These are phyloP conservation scores for Mayamaea pseudoterrestris DNA, from an alignment of 108 stramenopile genomes.

Conservation along the genomic window DNA sequence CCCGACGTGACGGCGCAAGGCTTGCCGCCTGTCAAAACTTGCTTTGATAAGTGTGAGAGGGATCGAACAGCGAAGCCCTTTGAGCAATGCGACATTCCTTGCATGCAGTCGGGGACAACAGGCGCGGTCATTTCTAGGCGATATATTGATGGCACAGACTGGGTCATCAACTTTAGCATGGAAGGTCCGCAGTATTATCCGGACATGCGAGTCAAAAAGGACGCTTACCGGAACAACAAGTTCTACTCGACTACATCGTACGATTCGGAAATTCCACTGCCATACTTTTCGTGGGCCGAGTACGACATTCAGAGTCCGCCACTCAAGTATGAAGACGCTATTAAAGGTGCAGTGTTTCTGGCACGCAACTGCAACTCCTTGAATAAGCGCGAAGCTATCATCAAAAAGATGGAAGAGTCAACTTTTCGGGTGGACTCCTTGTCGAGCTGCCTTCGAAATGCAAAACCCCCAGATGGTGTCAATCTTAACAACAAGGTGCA, in stretches of 20 bases:
- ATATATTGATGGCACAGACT: conserved; percentile 22
- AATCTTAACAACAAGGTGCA: conserved; percentile 25
- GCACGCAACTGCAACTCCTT: conserved; percentile 44
- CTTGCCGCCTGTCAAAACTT: conserved; percentile 13
- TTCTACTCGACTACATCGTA: conserved; percentile 65
- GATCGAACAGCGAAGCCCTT: not conserved
- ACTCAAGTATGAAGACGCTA: conserved; percentile 32
- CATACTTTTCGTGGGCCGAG: conserved; percentile 51
- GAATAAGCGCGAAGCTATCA: conserved; percentile 44
- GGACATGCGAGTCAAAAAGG: conserved; percentile 5
- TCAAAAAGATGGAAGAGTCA: conserved; percentile 16
- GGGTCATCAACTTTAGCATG: conserved; percentile 20
- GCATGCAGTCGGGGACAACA: conserved; percentile 5
- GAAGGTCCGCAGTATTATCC: conserved; percentile 28
- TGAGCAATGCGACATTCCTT: conserved; percentile 25
- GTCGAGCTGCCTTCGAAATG: conserved; percentile 43
- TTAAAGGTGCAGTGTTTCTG: conserved; percentile 51
- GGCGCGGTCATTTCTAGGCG: conserved; percentile 5
- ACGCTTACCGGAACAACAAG: conserved; percentile 13
- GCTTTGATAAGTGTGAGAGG: not conserved
- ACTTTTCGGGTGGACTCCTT: conserved; percentile 45
- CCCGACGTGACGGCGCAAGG: conserved; percentile 2
- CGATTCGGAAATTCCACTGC: conserved; percentile 41
- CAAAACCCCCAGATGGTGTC: conserved; percentile 28
- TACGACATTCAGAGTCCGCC: conserved; percentile 27